A percentile compares a stretch with the other conserved stretches of the same genome.
Evolutionary conservation across 805 yeast genomes (phyloP).

Genomic region (Grigorovia humatica): DNA sequence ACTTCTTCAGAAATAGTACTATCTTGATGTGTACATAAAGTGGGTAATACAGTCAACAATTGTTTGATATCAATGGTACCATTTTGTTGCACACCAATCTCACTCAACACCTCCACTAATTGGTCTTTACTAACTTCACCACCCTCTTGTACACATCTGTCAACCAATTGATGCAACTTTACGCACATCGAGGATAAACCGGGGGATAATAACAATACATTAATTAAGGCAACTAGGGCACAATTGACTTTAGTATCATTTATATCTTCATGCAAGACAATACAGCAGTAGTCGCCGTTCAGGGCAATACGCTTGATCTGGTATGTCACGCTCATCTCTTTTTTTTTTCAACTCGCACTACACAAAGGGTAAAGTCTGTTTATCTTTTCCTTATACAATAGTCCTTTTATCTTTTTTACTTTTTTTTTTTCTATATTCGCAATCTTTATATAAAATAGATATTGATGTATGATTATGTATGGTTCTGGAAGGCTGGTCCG

Average conservation of each 20-base stretch:
- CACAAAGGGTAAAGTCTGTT: too few species aligned
- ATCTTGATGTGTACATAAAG: conserved; percentile 40
- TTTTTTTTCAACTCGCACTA: too few species aligned
- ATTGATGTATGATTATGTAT: background rate
- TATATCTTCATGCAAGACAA: conserved; percentile 53
- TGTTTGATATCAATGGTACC: conserved; percentile 25
- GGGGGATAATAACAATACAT: conserved; percentile 51
- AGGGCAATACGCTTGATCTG: conserved; percentile 19
- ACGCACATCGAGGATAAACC: conserved; percentile 7
- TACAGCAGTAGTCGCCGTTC: conserved; percentile 34
- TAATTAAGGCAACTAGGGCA: conserved; percentile 69
- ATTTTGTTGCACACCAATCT: conserved; percentile 30
- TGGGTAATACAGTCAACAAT: conserved; percentile 49
- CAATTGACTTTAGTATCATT: conserved; percentile 53
- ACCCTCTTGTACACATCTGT: conserved; percentile 9
- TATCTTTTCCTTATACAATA: background rate
- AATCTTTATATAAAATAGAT: background rate
- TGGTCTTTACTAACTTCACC: conserved; percentile 30
- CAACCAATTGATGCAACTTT: conserved; percentile 17
- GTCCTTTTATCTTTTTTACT: background rate
- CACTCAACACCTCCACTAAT: conserved; percentile 42
- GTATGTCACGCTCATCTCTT: background rate
- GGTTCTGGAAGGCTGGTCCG: too few species aligned
- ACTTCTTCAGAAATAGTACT: background rate
- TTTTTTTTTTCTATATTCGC: background rate